Conservation (phyloP, 345 rosid genomes). For the Gynandropsis gynandra region DNA sequence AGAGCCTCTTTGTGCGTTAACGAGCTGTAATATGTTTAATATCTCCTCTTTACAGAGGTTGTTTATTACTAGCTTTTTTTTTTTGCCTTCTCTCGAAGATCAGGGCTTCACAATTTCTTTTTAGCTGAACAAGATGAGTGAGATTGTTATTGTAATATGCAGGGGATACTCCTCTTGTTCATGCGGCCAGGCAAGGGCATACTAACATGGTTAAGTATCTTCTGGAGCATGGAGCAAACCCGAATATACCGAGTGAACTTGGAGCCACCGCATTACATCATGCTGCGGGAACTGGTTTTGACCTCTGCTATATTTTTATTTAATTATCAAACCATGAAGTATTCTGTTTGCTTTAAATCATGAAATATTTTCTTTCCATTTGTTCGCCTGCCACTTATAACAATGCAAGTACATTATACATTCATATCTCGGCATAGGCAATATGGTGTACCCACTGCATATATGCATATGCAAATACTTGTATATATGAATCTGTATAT, state of each 20-base stretch:
- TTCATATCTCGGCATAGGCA: no score
- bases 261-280: slow-evolving; percentile 92
- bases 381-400: no score
- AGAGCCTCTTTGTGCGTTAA: neutral
- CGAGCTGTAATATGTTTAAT: neutral
- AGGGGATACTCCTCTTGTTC: slow-evolving; percentile 93
- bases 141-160: slow-evolving; percentile 23
- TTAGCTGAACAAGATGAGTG: neutral
- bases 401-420: no score
- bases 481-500: no score
- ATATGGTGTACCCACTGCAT: no score
- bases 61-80: no score
- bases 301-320: neutral
- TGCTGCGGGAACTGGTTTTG: slow-evolving; percentile 70
- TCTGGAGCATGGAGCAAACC: slow-evolving; percentile 67
- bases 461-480: no score
- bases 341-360: slow-evolving; percentile 8
- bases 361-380: no score
- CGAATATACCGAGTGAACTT: slow-evolving; percentile 62
- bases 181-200: slow-evolving; percentile 92
- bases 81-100: neutral
- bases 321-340: slow-evolving; percentile 1
- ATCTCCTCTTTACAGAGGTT: no score
- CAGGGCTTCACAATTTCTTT: no score
- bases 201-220: slow-evolving; percentile 66